These are phyloP conservation scores for Cercospora sp. DNA, from an alignment of 2,329 filamentous ascomycete genomes.

Conservation along the genomic window DNA sequence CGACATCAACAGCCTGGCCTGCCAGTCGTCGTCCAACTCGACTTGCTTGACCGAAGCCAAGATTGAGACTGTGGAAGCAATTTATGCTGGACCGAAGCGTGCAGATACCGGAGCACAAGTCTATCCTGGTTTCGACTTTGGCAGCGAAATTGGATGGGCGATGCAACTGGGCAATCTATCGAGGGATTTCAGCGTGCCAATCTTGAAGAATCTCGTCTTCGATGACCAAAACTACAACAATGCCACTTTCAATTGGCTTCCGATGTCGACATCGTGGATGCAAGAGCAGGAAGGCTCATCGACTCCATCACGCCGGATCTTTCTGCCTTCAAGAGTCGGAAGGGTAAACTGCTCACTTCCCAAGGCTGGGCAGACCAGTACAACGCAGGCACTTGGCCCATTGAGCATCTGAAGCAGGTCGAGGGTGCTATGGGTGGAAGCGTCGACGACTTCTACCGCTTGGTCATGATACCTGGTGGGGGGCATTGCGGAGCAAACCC, in stretches of 20 bases:
- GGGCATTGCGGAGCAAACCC: conserved; percentile 43
- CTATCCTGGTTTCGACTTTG: conserved; percentile 46
- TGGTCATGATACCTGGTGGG: conserved; percentile 46
- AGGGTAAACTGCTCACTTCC: conserved; percentile 44
- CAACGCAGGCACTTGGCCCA: conserved; percentile 43
- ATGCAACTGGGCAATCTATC: conserved; percentile 41
- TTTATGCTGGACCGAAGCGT: conserved; percentile 39
- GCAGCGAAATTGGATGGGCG: conserved; percentile 45
- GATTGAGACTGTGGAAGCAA: conserved; percentile 36
- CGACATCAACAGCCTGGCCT: conserved; percentile 38
- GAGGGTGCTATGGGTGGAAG: conserved; percentile 31
- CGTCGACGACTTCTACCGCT: conserved; percentile 39
- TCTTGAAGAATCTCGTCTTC: conserved; percentile 49
- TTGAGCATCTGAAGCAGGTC: conserved; percentile 39
- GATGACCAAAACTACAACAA: conserved; percentile 42
- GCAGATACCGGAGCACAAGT: conserved; percentile 31
- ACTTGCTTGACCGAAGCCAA: conserved; percentile 40
- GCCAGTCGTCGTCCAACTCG: conserved; percentile 25
- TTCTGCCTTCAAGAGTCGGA: conserved; percentile 33
- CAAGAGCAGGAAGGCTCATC: conserved; percentile 40
- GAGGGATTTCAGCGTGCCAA: conserved; percentile 41
- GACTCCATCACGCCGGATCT: conserved; percentile 43
- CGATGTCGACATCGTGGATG: conserved; percentile 41
- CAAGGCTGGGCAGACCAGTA: conserved; percentile 46
- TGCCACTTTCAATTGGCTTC: conserved; percentile 42